Evolutionary conservation across 2,329 filamentous ascomycete genomes (phyloP).

Genomic region (Exophiala oligosperma): DNA sequence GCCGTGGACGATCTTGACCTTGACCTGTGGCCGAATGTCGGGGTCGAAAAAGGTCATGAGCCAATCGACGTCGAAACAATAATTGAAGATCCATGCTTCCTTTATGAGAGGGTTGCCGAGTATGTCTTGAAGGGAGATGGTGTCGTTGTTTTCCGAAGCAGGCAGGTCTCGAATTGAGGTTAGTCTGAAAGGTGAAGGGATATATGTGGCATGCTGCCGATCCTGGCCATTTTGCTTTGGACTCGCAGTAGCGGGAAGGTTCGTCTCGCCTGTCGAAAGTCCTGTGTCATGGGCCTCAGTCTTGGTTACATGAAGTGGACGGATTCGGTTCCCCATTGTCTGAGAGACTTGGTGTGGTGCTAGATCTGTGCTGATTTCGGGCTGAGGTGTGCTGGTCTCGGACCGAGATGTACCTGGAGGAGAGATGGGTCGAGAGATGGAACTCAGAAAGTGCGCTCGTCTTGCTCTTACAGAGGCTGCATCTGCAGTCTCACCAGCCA

Average conservation of each 20-base stretch:
- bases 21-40: conserved; percentile 54
- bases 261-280: no score
- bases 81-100: conserved; percentile 60
- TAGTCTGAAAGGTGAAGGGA: conserved; percentile 69
- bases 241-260: neutral
- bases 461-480: conserved; percentile 13
- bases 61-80: conserved; percentile 59
- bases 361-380: neutral
- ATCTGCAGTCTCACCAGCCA: neutral
- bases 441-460: conserved; percentile 19
- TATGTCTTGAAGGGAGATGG: conserved; percentile 66
- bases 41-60: conserved; percentile 60
- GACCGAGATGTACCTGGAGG: conserved; percentile 15
- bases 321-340: neutral
- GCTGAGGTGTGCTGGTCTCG: conserved; percentile 5
- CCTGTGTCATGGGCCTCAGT: neutral
- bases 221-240: no score
- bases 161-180: conserved; percentile 68
- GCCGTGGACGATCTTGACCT: conserved; percentile 62
- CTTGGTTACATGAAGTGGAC: neutral
- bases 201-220: conserved; percentile 14
- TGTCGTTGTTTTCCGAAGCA: conserved; percentile 59
- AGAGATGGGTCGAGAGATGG: conserved; percentile 23
- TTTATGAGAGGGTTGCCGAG: conserved; percentile 73
- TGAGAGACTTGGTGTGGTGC: no score